Evolutionary conservation across 345 rosid species (phyloP).

Genomic region (Trapa incisa): DNA sequence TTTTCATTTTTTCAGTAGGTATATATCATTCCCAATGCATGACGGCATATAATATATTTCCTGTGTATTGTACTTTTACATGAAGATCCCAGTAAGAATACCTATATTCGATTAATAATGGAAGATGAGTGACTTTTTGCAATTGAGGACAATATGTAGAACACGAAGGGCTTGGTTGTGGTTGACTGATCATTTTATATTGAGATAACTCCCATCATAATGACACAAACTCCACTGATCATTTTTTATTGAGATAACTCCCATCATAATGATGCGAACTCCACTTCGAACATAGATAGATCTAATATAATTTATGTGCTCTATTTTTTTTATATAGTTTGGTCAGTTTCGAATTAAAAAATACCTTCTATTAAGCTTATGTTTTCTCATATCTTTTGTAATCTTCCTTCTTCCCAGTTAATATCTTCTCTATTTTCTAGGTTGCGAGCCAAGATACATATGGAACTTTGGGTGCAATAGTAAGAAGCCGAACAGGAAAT

Average conservation of each 20-base stretch:
- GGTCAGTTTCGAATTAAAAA: neutral
- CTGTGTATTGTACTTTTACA: neutral
- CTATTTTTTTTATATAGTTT: neutral
- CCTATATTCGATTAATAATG: neutral
- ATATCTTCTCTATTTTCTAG: conserved; percentile 23
- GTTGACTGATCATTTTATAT: neutral
- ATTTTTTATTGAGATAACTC: neutral
- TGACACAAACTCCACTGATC: neutral
- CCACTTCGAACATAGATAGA: neutral
- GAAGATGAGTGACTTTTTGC: neutral
- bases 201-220: neutral
- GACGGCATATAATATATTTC: neutral
- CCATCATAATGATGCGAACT: neutral
- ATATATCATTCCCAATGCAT: neutral
- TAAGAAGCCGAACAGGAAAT: conserved; percentile 80
- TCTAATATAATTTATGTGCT: neutral
- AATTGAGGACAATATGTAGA: neutral
- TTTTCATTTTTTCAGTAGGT: neutral
- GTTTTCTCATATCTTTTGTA: neutral
- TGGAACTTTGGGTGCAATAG: conserved; percentile 96
- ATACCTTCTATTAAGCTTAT: neutral
- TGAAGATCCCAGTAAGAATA: neutral
- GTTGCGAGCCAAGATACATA: conserved; percentile 93
- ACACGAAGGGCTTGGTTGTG: neutral
- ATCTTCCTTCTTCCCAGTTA: neutral